Base-by-base conservation (phyloP, 495 filamentous ascomycete species). In the Cairneyella variabilis region DNA sequence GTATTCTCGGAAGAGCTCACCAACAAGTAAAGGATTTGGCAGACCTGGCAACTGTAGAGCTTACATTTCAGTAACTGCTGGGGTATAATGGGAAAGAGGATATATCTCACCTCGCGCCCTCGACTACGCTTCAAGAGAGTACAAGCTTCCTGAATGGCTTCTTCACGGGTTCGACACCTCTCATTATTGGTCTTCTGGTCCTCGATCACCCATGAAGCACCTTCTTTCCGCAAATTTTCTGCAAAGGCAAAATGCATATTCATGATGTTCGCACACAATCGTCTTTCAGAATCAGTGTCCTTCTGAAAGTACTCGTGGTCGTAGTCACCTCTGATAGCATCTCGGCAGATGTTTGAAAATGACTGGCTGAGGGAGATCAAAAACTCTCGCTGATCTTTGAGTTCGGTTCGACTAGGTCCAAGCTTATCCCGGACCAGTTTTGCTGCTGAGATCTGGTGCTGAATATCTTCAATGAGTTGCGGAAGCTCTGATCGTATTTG, bases 211-310 rank as follows among this genome's bases (percentile, higher is more conserved):
- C 54, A 57, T 14, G 18, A 37, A 17, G 47, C 37, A 17, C 54
- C 54, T 41, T 57, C 23, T 9, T 44, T 44, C 30, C 54, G 46
- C 26, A 82, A 76, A 0, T 70, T 56, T n/a, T 72, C 66, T 0
- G 73, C 71, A 49, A 84, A 83, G 1, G 64, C 56, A 1, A 64
- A 62, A 41, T 75, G 74, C 2, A 74, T 40, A 16, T 76, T 64
- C 36, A 76, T 72, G 30, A 82, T 61, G 1, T 69, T 59, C 0
- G 79, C 76, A 3, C 79, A 71, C 3, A 83, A 60, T 11, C 76
- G 71, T 43, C 72, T 69, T 22, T 60, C 26, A n/a, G 27, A 20
- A 37, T 59, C 64, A 22, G 34, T 32, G 1, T 60, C 43, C 3
- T 14, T 18, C 9, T 45, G 46, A 20, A 57, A 51, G 22, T 51